Conservation (phyloP, 139 green algal genomes). For the Coccomyxa sp. region DNA sequence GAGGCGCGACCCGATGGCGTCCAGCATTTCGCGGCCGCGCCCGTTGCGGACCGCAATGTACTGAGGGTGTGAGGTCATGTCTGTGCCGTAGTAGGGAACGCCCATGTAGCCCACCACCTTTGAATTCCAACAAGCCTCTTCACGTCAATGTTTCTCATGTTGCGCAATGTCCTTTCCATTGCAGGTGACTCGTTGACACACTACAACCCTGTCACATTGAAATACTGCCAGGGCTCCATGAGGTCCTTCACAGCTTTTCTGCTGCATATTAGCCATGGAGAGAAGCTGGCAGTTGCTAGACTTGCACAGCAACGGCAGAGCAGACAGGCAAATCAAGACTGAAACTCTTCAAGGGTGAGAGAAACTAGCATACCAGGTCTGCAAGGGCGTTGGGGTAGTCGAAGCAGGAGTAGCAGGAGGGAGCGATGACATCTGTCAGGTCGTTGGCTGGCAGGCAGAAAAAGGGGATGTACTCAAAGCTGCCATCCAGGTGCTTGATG, state of each 20-base stretch:
- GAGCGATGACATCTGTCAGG: constrained; percentile 91
- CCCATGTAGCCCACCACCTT: constrained; percentile 94
- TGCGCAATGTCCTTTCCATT: background rate
- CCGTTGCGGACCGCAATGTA: constrained; percentile 90
- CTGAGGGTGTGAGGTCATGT: constrained; percentile 89
- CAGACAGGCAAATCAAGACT: background rate
- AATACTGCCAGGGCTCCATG: too few relatives aligned
- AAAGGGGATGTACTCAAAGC: constrained; percentile 91
- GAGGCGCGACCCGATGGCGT: constrained; percentile 36
- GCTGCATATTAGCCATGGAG: too few relatives aligned
- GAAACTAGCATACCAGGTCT: constrained; percentile 66
- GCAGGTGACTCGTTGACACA: too few relatives aligned
- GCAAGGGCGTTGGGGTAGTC: constrained; percentile 95
- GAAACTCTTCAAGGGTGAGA: background rate
- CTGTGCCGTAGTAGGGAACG: constrained; percentile 62
- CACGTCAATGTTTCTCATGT: background rate
- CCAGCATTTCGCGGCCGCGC: constrained; percentile 77
- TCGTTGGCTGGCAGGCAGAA: constrained; percentile 95
- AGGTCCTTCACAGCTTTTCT: too few relatives aligned
- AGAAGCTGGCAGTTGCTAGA: too few relatives aligned
- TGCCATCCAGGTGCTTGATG: constrained; percentile 79
- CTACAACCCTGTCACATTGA: too few relatives aligned
- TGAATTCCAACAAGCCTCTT: background rate
- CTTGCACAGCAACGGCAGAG: background rate
- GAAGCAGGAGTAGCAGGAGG: constrained; percentile 93